A percentile compares a stretch with the other conserved stretches of the same genome.
Conservation (phyloP, 139 green algal genomes). For the Asterochloris erici region DNA sequence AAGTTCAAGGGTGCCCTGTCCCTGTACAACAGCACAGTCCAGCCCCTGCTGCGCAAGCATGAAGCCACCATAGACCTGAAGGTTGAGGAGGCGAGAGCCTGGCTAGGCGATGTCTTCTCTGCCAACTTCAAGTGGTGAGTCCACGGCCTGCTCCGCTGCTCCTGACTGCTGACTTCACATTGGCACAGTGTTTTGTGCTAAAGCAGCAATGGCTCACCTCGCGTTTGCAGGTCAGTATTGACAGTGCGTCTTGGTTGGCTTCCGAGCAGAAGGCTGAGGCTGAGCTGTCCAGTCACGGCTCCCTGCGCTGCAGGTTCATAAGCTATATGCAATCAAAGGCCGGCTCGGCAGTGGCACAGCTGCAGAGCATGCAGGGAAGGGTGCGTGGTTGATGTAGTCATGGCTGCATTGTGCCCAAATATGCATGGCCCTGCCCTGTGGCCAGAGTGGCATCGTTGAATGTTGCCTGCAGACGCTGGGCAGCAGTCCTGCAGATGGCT, state of each 20-base stretch:
- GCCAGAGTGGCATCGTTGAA: too few species aligned
- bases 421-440: too few species aligned
- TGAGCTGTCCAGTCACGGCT: not conserved
- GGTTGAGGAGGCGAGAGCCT: conserved; percentile 8
- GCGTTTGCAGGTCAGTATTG: not conserved
- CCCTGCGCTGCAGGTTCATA: not conserved
- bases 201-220: not conserved
- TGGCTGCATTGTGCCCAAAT: too few species aligned
- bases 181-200: not conserved
- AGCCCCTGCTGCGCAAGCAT: conserved; percentile 11
- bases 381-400: not conserved
- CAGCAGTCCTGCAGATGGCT: too few species aligned
- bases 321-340: conserved; percentile 17
- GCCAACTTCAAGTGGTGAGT: conserved; percentile 9
- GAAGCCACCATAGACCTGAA: conserved; percentile 15
- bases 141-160: not conserved
- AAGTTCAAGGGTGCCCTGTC: conserved; percentile 28
- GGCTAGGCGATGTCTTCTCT: conserved; percentile 6
- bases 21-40: conserved; percentile 26
- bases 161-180: not conserved
- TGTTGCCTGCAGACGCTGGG: too few species aligned
- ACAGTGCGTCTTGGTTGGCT: not conserved
- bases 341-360: not conserved
- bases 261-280: not conserved
- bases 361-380: conserved; percentile 13